Base-by-base conservation (phyloP, 495 filamentous ascomycete genomes). In the Aspergillus sclerotioniger region DNA sequence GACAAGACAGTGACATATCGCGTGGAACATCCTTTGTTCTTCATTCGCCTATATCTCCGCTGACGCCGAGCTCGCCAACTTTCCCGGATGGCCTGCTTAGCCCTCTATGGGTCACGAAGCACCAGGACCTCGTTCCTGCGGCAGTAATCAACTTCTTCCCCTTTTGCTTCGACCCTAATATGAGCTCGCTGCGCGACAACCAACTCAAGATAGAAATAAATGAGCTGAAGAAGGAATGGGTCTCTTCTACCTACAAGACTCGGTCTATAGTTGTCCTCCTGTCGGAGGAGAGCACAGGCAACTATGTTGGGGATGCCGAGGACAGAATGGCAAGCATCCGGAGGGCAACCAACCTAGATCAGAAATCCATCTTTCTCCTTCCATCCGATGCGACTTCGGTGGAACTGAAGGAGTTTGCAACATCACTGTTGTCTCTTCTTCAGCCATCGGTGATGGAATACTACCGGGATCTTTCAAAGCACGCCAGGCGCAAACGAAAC, bases 81-180 rank as follows among this genome's bases (percentile, higher is more conserved):
- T 96, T 89, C 59, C 91, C 92, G 16, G 92, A 96, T 76, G 92
- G 92, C 5, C 67, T 96, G 37, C 84, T 97, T 68, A 84, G 90
- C 32, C 80, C 87, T 3, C 72, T 85, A 53, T 97, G 92, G 92
- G 75, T 91, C 16, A 82, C 82, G 37, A 97, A 96, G 68, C 92
- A 96, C 68, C 91, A 96, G 61, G 73, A 85, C 8, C 76, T 90
- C 6, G 76, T 97, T 35, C 92, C 92, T 1, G 85, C 90, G 41
- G 82, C 89, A n/a, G 85, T 88, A 53, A 77, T 95, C 35, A 86
- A 88, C 59, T 90, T 90, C 77, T 86, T 84, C 59, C 84, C 80
- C 12, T 82, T 93, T 47, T 84, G 82, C 7, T 80, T 86, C 15
- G 88, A 96, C 61, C 77, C 82, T 3, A 86, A 79, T 15, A 83